These are phyloP conservation scores for Botrytis cinerea DNA, from an alignment of 2,329 filamentous ascomycete genomes.

Conservation along the genomic window DNA sequence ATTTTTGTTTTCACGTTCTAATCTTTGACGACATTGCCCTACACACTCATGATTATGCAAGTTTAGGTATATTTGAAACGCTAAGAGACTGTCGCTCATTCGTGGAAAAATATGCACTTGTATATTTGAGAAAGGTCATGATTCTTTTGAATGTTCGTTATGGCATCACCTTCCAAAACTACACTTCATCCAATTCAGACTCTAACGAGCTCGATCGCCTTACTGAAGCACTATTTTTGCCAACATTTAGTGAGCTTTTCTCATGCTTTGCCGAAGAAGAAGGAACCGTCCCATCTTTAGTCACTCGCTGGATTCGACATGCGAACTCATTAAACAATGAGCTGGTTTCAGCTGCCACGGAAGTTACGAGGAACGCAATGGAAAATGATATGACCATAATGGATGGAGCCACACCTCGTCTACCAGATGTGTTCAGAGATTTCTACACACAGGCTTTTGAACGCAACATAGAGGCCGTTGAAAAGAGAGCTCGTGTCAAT, in stretches of 20 bases:
- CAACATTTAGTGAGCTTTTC: slow-evolving; percentile 76
- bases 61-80: slow-evolving; percentile 56
- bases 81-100: slow-evolving; percentile 59
- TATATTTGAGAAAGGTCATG: slow-evolving; percentile 81
- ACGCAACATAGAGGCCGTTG: not conserved
- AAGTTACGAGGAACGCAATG: not conserved
- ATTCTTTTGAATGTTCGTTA: slow-evolving; percentile 86
- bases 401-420: not conserved
- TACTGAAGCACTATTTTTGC: slow-evolving; percentile 72
- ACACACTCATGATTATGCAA: slow-evolving; percentile 51
- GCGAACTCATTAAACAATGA: slow-evolving; percentile 12
- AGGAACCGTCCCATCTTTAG: slow-evolving; percentile 47
- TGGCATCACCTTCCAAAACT: slow-evolving; percentile 81
- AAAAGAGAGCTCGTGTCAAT: not conserved
- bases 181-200: slow-evolving; percentile 62
- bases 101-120: slow-evolving; percentile 80
- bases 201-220: slow-evolving; percentile 81
- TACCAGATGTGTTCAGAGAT: not conserved
- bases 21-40: slow-evolving; percentile 27
- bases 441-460: not conserved
- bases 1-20: slow-evolving; percentile 35
- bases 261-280: slow-evolving; percentile 32
- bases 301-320: slow-evolving; percentile 68
- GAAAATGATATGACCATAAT: not conserved
- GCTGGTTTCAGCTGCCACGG: not conserved